Evolutionary conservation across 1,139 yeast genomes (phyloP), one percentile per base, ranked within the genome.

Genomic region (Suzukiozyma palmioleophila): DNA sequence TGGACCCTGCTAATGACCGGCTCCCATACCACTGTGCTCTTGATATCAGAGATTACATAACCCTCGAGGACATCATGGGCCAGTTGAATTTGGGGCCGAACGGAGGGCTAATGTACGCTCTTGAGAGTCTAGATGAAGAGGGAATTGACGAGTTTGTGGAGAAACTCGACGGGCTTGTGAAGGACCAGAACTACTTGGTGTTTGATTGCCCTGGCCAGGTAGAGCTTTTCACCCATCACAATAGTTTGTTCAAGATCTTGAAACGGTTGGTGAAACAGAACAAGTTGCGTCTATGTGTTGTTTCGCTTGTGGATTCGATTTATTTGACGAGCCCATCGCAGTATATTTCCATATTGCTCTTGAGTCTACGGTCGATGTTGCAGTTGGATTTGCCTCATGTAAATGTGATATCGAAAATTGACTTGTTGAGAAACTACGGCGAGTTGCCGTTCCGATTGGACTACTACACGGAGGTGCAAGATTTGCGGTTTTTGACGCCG

Each of bases 1-100:
- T 94, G 44, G 99, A 94, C 56, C 97, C 97, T 0, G 98, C 99
- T 1, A 94, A 94, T 58, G 97, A 90, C 57, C 62, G 74, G 33
- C 56, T 84, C 18, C 84, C 86, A 5, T 94, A 94, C 54, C 87
- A 88, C 1, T 84, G 90, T 53, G 85, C 86, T 0, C 66, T 94
- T 34, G 97, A 94, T 57, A 88, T 94, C 33, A 68, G 97, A 43
- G 97, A 92, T 55, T 85, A 79, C 50, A 78, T 90, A 7, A 84
- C 94, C 0, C 59, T 92, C 13, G 97, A 92, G 50, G 97, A 92
- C 39, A 77, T 92, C 22, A 92, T 92, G 98, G 78, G 78, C 31
- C 89, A 85, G 45, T 79, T 85, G 47, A 72, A 73, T 26, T 54
- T 77, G 26, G 99, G 99, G 0, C 99, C 99, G 0, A 94, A 94